phyloP scores from a whole-genome alignment of 2,329 filamentous ascomycete species.

The Calonectria fujianensis region DNA sequence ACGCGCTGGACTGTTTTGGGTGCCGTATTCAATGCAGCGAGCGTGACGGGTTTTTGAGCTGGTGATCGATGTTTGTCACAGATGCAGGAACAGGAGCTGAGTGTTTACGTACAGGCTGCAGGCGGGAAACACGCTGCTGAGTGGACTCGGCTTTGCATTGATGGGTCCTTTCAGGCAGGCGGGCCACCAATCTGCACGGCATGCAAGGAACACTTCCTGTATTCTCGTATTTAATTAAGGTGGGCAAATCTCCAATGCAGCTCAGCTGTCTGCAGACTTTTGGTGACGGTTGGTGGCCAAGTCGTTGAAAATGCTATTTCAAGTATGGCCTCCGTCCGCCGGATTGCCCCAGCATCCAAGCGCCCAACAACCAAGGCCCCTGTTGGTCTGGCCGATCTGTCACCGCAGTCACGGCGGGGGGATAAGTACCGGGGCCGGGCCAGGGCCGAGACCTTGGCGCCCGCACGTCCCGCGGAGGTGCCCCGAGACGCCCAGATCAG shows the following conservation, averaged over 20 bases:
- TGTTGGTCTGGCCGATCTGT: background rate
- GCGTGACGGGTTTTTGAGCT: background rate
- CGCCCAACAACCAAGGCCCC: background rate
- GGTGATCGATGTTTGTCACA: background rate
- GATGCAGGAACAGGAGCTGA: background rate
- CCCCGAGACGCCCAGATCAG: background rate
- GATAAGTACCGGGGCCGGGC: background rate
- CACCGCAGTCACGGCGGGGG: background rate
- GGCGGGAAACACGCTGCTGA: too few species aligned
- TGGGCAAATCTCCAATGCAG: background rate
- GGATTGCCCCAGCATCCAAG: background rate
- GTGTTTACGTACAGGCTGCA: background rate
- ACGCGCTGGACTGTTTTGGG: background rate
- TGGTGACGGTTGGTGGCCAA: background rate
- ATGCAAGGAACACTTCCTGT: background rate
- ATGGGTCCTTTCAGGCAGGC: too few species aligned
- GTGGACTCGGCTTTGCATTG: background rate
- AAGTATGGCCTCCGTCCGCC: background rate
- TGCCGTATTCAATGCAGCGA: background rate
- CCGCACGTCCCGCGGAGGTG: background rate
- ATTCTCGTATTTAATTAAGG: too few species aligned
- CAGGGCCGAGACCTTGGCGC: conserved; percentile 7
- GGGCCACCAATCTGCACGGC: background rate
- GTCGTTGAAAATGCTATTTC: conserved; percentile 2
- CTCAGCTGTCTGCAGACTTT: background rate